Percentiles rank a stretch among this genome's conserved stretches.
phyloP scores from a whole-genome alignment of 106 monocot species.

The Xerophyta viscosa region DNA sequence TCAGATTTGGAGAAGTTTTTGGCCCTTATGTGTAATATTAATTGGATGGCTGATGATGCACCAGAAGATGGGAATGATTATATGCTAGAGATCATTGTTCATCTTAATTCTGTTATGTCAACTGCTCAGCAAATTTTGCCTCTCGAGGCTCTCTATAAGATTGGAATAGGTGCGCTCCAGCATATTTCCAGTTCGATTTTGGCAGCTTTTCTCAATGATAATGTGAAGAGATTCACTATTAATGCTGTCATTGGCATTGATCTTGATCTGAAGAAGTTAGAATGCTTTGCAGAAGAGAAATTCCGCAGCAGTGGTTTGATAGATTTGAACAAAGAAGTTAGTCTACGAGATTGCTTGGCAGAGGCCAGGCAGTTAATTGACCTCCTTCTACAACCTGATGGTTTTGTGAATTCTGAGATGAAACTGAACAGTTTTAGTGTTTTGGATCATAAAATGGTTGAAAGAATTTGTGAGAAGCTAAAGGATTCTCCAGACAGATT shows the following conservation, averaged over 20 bases:
- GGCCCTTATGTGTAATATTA: constrained; percentile 5
- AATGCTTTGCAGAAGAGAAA: constrained; percentile 15
- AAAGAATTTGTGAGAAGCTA: constrained; percentile 9
- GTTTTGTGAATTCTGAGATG: constrained; percentile 13
- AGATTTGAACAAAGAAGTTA: constrained; percentile 4
- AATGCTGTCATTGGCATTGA: constrained; percentile 16
- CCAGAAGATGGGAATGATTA: constrained; percentile 12
- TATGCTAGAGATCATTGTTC: constrained; percentile 10
- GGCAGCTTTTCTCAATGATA: constrained; percentile 7
- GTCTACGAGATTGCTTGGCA: constrained; percentile 4
- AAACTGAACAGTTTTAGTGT: constrained; percentile 3
- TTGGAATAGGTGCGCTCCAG: constrained; percentile 2
- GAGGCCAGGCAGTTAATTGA: constrained; percentile 20
- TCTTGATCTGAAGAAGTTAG: constrained; percentile 12
- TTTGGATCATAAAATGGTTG: constrained; percentile 11
- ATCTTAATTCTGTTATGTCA: constrained; percentile 2
- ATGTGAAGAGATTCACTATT: constrained; percentile 14
- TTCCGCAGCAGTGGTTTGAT: constrained; percentile 10
- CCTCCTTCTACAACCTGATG: constrained; percentile 18
- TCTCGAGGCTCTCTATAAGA: constrained; percentile 8
- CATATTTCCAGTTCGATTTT: constrained; percentile 13
- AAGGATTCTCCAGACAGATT: constrained; percentile 21
- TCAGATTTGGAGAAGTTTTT: constrained; percentile 4
- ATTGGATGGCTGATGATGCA: constrained; percentile 13
- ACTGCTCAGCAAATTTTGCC: constrained; percentile 14